phyloP scores from a whole-genome alignment of 2,329 filamentous ascomycete genomes.

The Pseudogymnoascus sp. region DNA sequence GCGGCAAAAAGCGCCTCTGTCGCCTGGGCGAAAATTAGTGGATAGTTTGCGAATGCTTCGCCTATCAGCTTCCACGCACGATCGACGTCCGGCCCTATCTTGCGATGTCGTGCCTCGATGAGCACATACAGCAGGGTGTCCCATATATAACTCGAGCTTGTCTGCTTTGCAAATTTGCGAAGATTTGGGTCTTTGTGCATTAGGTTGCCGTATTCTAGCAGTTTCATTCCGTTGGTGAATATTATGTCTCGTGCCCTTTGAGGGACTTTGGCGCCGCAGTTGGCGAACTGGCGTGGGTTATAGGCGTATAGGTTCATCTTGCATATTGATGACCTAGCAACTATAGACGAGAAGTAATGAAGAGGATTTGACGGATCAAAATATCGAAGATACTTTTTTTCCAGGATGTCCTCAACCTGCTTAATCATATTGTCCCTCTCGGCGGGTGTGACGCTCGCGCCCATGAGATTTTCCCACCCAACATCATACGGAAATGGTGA shows the following conservation, averaged over 20 bases:
- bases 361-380: constrained; percentile 28
- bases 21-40: constrained; percentile 17
- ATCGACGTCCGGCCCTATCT: constrained; percentile 24
- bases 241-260: constrained; percentile 19
- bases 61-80: constrained; percentile 23
- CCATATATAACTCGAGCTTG: constrained; percentile 26
- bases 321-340: constrained; percentile 16
- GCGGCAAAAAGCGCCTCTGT: constrained; percentile 22
- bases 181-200: constrained; percentile 17
- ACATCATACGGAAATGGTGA: constrained; percentile 19
- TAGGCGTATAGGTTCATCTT: constrained; percentile 20
- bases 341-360: constrained; percentile 15
- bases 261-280: constrained; percentile 13
- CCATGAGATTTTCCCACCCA: constrained; percentile 15
- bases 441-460: constrained; percentile 11
- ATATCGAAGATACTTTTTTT: constrained; percentile 30
- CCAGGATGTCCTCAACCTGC: constrained; percentile 29
- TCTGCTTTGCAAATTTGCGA: constrained; percentile 23
- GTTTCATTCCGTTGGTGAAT: constrained; percentile 18
- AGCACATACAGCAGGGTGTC: constrained; percentile 27
- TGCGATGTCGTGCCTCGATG: constrained; percentile 23
- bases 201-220: constrained; percentile 21
- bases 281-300: constrained; percentile 16
- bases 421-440: constrained; percentile 23
- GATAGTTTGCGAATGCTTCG: constrained; percentile 18